Evolutionary conservation across 2,329 filamentous ascomycete species (phyloP).

Genomic region (Penicillium sclerotiorum): DNA sequence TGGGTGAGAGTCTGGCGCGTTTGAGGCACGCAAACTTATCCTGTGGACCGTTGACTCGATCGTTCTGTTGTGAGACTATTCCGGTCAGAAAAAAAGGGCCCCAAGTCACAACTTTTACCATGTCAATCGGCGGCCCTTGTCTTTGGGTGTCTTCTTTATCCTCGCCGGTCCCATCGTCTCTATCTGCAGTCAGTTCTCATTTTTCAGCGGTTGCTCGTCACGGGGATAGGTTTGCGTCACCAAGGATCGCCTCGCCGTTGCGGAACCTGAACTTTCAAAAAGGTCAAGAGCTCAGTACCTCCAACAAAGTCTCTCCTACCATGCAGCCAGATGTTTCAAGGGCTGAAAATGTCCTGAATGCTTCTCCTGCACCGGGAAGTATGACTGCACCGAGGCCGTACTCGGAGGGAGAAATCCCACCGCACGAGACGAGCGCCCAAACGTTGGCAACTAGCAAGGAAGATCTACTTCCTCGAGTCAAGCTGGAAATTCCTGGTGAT

Average conservation of each 20-base stretch:
- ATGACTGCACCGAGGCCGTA: constrained; percentile 18
- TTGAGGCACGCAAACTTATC: constrained; percentile 6
- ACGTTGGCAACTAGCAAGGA: constrained; percentile 18
- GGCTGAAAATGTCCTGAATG: constrained; percentile 34
- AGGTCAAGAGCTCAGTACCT: constrained; percentile 22
- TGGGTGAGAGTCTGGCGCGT: constrained; percentile 10
- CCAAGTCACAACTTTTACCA: constrained; percentile 26
- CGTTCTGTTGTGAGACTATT: constrained; percentile 7
- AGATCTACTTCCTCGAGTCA: constrained; percentile 26
- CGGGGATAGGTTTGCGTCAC: constrained; percentile 26
- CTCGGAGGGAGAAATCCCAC: constrained; percentile 22
- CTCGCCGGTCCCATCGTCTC: constrained; percentile 32
- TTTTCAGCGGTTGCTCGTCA: constrained; percentile 30
- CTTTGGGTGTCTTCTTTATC: constrained; percentile 38
- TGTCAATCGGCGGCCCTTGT: constrained; percentile 42
- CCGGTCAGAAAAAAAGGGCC: constrained; percentile 6
- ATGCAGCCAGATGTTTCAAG: constrained; percentile 31
- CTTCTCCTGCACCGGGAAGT: constrained; percentile 13
- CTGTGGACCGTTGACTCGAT: constrained; percentile 15
- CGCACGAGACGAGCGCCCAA: constrained; percentile 12
- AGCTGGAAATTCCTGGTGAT: constrained; percentile 29
- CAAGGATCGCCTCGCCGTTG: constrained; percentile 25
- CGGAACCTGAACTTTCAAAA: constrained; percentile 23
- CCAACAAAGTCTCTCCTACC: constrained; percentile 18
- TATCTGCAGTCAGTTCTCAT: constrained; percentile 33